Base-by-base conservation (phyloP, 2,329 filamentous ascomycete species). In the Fusarium sp. region DNA sequence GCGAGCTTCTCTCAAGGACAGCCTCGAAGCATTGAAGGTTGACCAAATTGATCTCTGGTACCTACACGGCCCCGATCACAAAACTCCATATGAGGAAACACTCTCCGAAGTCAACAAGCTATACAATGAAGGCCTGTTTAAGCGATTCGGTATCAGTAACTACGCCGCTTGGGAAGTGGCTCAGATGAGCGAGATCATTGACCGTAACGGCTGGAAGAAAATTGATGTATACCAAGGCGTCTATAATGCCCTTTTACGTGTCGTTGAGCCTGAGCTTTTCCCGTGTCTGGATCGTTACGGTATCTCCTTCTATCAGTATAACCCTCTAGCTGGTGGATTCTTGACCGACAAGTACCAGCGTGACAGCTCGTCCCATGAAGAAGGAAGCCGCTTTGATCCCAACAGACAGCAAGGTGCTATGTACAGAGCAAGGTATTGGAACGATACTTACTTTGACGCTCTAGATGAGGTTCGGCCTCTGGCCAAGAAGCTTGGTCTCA, bases 161-260 rank as follows among this genome's bases (percentile, higher is more conserved):
- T 94, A 87, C 73, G 90, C 91, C 0, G 87, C 92, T 1, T 94
- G 91, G 80, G 92, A 95, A 75, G 90, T 95, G 7, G 92, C 92
- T 0, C 91, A 94, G 78, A 85, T 94, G 9, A 89, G 88, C 49
- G 88, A 90, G 69, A 86, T 90, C 39, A 92, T 89, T 80, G 87
- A 88, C 58, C 85, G 88, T 77, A 86, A 89, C 69, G 87, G 87
- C 38, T 93, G 90, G 89, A 90, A 93, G 18, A 85, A 74, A 13
- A 92, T 91, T 0, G 91, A 88, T 1, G 88, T 94, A 55, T 94
- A 92, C 78, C 91, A 94, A 76, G 92, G 84, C 66, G 92, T 93
- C 87, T 92, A 92, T 78, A 77, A 78, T 22, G 65, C 70, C 36
- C 63, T 74, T 17, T 60, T 77, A 4, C 84, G 90, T 49, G 84